These are phyloP conservation scores for Mycena alexandri DNA, from an alignment of 768 basidiomycete species.

Conservation along the genomic window DNA sequence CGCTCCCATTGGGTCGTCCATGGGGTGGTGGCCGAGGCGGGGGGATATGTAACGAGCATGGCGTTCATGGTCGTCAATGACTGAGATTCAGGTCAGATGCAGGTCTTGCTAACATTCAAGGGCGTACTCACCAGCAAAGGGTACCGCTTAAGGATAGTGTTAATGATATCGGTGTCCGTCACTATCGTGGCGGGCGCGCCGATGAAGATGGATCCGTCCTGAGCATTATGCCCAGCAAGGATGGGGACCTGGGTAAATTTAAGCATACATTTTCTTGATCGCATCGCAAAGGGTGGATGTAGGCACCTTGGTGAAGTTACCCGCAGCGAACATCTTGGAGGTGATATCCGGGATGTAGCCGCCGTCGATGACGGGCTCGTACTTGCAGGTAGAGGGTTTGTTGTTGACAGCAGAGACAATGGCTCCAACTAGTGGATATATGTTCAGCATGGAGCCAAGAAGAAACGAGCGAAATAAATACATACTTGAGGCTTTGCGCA, in stretches of 20 bases:
- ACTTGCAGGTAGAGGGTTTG: constrained; percentile 42
- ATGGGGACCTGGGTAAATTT: constrained; percentile 30
- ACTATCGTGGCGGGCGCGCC: constrained; percentile 25
- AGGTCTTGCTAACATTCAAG: not conserved
- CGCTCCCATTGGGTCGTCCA: constrained; percentile 42
- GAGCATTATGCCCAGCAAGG: constrained; percentile 38
- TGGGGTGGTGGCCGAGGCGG: constrained; percentile 31
- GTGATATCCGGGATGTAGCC: constrained; percentile 43
- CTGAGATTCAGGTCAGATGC: constrained; percentile 8
- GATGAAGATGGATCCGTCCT: constrained; percentile 39
- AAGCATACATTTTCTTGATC: not conserved
- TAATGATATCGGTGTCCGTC: constrained; percentile 33
- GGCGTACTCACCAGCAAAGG: constrained; percentile 22
- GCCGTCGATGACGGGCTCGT: constrained; percentile 40
- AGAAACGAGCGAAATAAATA: not conserved
- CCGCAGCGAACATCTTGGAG: constrained; percentile 40
- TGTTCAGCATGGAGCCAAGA: not conserved
- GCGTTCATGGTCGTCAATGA: constrained; percentile 15
- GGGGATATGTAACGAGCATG: constrained; percentile 37
- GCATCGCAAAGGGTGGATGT: not conserved
- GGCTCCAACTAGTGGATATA: constrained; percentile 31
- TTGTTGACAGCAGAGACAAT: constrained; percentile 47
- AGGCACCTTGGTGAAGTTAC: constrained; percentile 41
- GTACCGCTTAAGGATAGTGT: constrained; percentile 33
- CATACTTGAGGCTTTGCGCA: constrained; percentile 34